These are phyloP conservation scores for Fusarium mundagurra DNA, from an alignment of 2,329 filamentous ascomycete genomes.

Conservation along the genomic window DNA sequence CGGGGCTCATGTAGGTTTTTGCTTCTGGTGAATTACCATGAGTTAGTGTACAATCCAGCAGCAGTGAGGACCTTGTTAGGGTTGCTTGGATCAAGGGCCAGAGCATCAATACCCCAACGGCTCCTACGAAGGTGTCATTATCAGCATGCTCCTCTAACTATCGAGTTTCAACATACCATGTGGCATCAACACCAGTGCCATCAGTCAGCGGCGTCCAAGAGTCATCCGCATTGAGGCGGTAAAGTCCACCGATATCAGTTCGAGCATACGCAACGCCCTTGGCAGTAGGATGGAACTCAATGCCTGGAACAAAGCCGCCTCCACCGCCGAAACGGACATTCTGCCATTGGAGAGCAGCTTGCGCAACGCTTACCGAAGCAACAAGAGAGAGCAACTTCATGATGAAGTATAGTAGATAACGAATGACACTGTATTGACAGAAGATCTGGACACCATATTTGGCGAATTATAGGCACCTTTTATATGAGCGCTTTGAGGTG, in stretches of 20 bases:
- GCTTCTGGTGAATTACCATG: slow-evolving; percentile 46
- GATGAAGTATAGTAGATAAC: neutral
- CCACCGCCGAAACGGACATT: slow-evolving; percentile 33
- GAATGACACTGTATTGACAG: neutral
- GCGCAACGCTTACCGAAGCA: slow-evolving; percentile 3
- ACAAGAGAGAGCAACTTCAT: slow-evolving; percentile 24
- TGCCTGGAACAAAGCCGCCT: slow-evolving; percentile 27
- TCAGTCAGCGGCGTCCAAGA: slow-evolving; percentile 34
- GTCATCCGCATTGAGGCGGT: slow-evolving; percentile 32
- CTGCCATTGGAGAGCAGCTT: slow-evolving; percentile 27
- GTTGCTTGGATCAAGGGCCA: slow-evolving; percentile 65
- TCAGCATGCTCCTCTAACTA: too few relatives aligned
- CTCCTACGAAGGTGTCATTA: slow-evolving; percentile 48
- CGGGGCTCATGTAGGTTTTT: too few relatives aligned
- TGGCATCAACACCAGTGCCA: slow-evolving; percentile 8
- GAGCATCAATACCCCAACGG: slow-evolving; percentile 66
- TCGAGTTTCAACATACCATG: slow-evolving; percentile 1
- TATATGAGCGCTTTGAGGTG: neutral
- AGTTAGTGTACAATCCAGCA: slow-evolving; percentile 67
- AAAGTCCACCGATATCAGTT: slow-evolving; percentile 32
- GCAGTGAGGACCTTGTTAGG: slow-evolving; percentile 63
- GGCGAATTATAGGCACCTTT: neutral
- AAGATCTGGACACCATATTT: neutral
- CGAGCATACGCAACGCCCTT: slow-evolving; percentile 31
- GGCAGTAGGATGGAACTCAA: slow-evolving; percentile 32